Base-by-base conservation (phyloP, 805 yeast species). In the Nakazawaea molendinolei region DNA sequence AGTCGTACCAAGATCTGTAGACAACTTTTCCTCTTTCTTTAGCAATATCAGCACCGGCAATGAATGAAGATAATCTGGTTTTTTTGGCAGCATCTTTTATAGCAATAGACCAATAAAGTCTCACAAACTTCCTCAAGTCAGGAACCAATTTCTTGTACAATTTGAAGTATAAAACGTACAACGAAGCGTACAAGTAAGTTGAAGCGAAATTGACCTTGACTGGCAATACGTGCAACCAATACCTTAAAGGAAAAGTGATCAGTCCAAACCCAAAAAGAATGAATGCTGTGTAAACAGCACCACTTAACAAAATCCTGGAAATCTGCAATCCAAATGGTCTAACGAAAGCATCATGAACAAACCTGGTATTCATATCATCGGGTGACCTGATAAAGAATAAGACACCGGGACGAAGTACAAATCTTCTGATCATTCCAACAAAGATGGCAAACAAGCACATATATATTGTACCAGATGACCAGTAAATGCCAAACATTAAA, bases 301-400 rank as follows among this genome's bases (percentile, higher is more conserved):
- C 90, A 20, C 95, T 82, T 19, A 86, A 57, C 3, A 67, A 66
- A 21, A 89, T 78, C 44, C 95, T 68, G 20, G 81, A 75, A 16
- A 89, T 43, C 53, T 92, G 97, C 31, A 80, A 61, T 7, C 58
- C 44, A 49, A 90, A 70, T 1, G 95, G 84, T 45, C 83, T 76
- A 40, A 83, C 80, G 36, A 92, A 58, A 1, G 95, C 92, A 52
- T 89, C 95, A 45, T 86, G 90, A 28, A 90, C 70, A 9, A 92
- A 72, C 45, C 90, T 76, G 31, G 86, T 79, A 47, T 85, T 82
- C 26, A 95, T 95, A 53, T 92, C 97, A 48, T 87, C 96, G 4
- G 96, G 95, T 16, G 95, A 86, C 48, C 95, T 72, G 42, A 92
- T 83, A 61, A 92, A 92, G 55, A 77, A 92, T 31, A 92, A 64